phyloP scores from a whole-genome alignment of 768 basidiomycete species.

The Macrolepiota albuminosa region DNA sequence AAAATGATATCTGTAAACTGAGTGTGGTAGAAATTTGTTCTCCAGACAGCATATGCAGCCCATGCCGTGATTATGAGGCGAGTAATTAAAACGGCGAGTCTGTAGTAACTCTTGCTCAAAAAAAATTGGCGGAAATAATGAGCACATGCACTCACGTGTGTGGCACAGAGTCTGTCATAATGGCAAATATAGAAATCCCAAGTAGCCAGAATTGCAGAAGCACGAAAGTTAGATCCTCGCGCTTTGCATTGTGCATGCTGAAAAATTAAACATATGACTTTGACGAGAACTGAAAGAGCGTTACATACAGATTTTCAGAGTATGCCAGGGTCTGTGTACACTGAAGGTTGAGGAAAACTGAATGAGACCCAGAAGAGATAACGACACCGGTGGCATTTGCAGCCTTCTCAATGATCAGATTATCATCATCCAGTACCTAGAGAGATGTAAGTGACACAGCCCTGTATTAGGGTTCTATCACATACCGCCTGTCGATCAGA shows the following conservation, averaged over 20 bases:
- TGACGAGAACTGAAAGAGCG: not conserved
- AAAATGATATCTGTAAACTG: slow-evolving; percentile 35
- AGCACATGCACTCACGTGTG: slow-evolving; percentile 36
- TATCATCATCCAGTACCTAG: not conserved
- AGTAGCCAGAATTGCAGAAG: slow-evolving; percentile 53
- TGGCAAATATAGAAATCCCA: slow-evolving; percentile 42
- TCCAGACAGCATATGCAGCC: slow-evolving; percentile 48
- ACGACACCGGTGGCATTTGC: slow-evolving; percentile 21
- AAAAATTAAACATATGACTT: not conserved
- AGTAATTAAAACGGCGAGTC: slow-evolving; percentile 35
- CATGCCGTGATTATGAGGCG: slow-evolving; percentile 44
- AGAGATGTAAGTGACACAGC: not conserved
- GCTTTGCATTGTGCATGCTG: slow-evolving; percentile 37
- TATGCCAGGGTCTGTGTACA: slow-evolving; percentile 44
- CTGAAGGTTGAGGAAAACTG: slow-evolving; percentile 26
- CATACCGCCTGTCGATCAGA: not conserved
- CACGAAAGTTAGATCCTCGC: slow-evolving; percentile 45
- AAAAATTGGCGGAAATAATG: not conserved
- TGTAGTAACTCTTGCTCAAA: not conserved
- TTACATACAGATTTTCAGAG: slow-evolving; percentile 38
- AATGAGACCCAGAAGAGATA: slow-evolving; percentile 16
- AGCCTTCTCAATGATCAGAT: not conserved
- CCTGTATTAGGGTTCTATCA: not conserved
- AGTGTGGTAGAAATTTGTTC: slow-evolving; percentile 29
- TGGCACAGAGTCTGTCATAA: slow-evolving; percentile 48